Evolutionary conservation across 768 basidiomycete genomes (phyloP), one percentile per base, ranked within the genome.

Genomic region (Galerina marginata): DNA sequence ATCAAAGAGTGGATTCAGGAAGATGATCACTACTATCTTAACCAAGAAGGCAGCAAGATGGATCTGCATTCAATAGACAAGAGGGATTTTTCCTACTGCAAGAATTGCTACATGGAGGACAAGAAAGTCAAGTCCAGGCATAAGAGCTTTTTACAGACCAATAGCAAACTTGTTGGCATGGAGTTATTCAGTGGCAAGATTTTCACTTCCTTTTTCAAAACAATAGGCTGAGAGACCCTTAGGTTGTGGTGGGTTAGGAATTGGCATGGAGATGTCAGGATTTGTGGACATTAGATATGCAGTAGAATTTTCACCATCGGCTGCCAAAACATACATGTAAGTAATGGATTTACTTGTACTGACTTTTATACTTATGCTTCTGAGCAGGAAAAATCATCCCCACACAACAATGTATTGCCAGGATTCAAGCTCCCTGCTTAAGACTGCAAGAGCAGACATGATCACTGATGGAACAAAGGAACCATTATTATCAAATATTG

Each of bases 201-300:
- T 33, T 54, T 23, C 45, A 49, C 59, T 2, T 15, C 43, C 47
- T 46, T 29, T 20, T 51, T 38, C 38, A 11, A 58, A 2, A 55
- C 25, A 11, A 49, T 11, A 52, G 9, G 9, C n/a, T 43, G 50
- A 42, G 52, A 47, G n/a, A 26, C 1, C 46, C 16, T 12, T 58
- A 91, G 90, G 90, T 70, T 91, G 89, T 39, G 91, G 91, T 52
- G 91, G 91, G 2, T 79, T 93, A 6, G 87, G 89, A 3, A 82
- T 85, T 38, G 91, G 91, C 1, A 74, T 92, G 58, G 79, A 85
- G 49, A 67, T 86, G 63, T 86, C 88, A 6, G 80, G 81, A 0
- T 85, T 83, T 70, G 83, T 91, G 6, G 76, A 88, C 15, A 88
- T 88, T 1, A 79, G 76, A 64, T 90, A 88, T 79, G 91, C 90